A percentile compares a stretch with the other conserved stretches of the same genome.
These are phyloP conservation scores for Typha latifolia DNA, from an alignment of 176 grass and related monocot species.

Conservation along the genomic window DNA sequence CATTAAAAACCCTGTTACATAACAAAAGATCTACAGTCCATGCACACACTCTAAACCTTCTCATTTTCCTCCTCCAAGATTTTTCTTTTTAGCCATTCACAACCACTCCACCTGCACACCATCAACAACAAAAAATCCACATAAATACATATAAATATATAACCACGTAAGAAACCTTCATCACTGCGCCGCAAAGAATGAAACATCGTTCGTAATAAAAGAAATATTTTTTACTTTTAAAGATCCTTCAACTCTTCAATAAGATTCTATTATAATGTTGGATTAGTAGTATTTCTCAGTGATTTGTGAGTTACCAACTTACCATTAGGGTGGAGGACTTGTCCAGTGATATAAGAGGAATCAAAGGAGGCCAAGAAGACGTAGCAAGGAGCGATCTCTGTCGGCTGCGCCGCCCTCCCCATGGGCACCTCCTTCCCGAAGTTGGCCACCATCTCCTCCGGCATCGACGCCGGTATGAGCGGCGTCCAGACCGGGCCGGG, in stretches of 20 bases:
- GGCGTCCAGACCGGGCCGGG: slow-evolving; percentile 75
- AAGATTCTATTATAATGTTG: too few relatives aligned
- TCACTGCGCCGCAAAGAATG: too few relatives aligned
- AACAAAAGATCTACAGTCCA: too few relatives aligned
- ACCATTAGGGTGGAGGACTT: slow-evolving; percentile 83
- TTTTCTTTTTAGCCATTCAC: slow-evolving; percentile 1
- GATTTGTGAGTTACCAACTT: too few relatives aligned
- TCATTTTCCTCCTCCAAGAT: too few relatives aligned
- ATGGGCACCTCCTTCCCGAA: slow-evolving; percentile 54
- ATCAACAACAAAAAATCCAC: background rate
- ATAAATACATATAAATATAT: background rate
- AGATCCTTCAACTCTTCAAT: too few relatives aligned
- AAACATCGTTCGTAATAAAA: too few relatives aligned
- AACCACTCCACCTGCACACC: background rate
- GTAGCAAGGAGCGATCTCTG: slow-evolving; percentile 51
- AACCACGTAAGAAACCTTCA: background rate
- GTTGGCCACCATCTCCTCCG: slow-evolving; percentile 34
- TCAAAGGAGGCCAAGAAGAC: slow-evolving; percentile 74
- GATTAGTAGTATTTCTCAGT: too few relatives aligned
- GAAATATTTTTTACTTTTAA: too few relatives aligned
- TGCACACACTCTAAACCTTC: too few relatives aligned
- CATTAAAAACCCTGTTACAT: too few relatives aligned
- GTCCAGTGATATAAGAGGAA: slow-evolving; percentile 63
- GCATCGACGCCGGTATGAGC: slow-evolving; percentile 53
- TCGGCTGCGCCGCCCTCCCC: slow-evolving; percentile 43